Conservation (phyloP, 169 alveolate species). For the Ichthyophthirius multifiliis region DNA sequence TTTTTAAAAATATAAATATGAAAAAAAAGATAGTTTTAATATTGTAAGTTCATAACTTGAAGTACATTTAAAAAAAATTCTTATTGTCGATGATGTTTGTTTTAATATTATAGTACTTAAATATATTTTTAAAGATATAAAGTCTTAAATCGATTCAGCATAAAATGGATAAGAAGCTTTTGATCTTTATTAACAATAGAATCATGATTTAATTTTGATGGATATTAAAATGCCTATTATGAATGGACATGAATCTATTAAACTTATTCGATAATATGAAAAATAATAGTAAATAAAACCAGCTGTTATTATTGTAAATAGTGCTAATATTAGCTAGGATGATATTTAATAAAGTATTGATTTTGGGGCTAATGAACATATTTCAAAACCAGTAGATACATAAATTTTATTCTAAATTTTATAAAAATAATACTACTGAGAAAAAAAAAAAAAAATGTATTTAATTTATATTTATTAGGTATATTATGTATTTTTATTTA, state of each 20-base stretch:
- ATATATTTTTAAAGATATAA: neutral
- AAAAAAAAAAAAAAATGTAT: too few relatives aligned
- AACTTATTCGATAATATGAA: slow-evolving; percentile 20
- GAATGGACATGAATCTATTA: slow-evolving; percentile 35
- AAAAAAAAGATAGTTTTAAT: neutral
- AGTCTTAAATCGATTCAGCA: neutral
- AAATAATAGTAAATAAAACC: neutral
- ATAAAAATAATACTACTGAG: too few relatives aligned
- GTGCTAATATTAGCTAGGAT: too few relatives aligned
- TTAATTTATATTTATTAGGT: too few relatives aligned
- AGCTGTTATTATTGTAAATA: too few relatives aligned
- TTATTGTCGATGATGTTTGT: neutral
- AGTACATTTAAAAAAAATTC: neutral
- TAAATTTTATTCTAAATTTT: too few relatives aligned
- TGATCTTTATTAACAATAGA: neutral
- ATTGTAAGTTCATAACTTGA: neutral
- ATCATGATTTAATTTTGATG: slow-evolving; percentile 15
- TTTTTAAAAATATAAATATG: neutral
- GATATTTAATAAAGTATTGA: too few relatives aligned
- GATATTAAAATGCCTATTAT: slow-evolving; percentile 42
- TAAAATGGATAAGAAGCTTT: slow-evolving; percentile 12
- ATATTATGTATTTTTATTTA: too few relatives aligned
- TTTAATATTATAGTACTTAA: neutral
- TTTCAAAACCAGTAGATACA: too few relatives aligned
- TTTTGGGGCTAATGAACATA: too few relatives aligned